These are phyloP conservation scores for Excoecaria cochinchinensis DNA, from an alignment of 345 rosid genomes.

Conservation along the genomic window DNA sequence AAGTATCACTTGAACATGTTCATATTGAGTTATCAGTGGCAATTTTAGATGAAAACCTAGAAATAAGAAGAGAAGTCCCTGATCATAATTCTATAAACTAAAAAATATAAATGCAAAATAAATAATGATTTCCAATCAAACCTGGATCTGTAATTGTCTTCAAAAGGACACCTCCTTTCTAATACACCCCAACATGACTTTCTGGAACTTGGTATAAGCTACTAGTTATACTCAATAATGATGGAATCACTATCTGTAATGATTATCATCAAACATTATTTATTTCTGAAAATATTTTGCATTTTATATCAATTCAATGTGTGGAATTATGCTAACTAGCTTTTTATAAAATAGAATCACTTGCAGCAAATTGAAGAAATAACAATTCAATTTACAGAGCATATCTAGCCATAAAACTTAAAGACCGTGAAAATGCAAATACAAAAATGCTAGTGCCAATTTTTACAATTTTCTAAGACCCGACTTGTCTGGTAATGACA, in stretches of 20 bases:
- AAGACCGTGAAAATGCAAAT: too few relatives aligned
- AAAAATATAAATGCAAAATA: background rate
- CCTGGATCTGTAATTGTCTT: constrained; percentile 69
- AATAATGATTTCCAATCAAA: constrained; percentile 12
- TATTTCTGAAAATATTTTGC: background rate
- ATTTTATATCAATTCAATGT: background rate
- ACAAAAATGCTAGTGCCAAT: background rate
- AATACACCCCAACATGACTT: constrained; percentile 40
- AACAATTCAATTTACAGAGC: background rate
- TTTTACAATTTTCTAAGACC: background rate
- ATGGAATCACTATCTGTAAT: constrained; percentile 40
- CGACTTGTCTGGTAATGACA: background rate
- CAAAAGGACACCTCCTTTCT: constrained; percentile 80
- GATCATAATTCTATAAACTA: background rate
- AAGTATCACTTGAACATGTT: constrained; percentile 92
- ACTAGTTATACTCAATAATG: constrained; percentile 27
- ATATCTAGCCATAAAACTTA: background rate
- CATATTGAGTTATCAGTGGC: constrained; percentile 76
- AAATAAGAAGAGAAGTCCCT: background rate
- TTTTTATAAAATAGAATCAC: background rate
- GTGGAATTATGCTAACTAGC: background rate
- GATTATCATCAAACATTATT: background rate
- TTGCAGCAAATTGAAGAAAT: background rate
- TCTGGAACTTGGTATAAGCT: constrained; percentile 81
- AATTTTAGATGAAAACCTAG: constrained; percentile 82